These are phyloP conservation scores for Neolecta irregularis DNA, from an alignment of 1,139 yeast genomes.

Conservation along the genomic window DNA sequence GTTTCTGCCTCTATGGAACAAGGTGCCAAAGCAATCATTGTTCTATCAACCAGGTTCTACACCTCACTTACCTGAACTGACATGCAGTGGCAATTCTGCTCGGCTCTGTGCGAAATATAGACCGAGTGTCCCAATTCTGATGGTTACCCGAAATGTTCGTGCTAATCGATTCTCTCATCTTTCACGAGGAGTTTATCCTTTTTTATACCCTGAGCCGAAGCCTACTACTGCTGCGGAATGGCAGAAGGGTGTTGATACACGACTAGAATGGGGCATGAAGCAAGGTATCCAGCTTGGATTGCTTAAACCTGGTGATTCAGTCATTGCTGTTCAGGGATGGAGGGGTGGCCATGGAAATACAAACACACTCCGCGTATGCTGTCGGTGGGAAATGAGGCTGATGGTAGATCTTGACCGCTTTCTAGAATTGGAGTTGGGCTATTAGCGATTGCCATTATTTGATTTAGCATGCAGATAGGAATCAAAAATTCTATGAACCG, in stretches of 20 bases:
- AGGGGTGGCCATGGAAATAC: conserved; percentile 98
- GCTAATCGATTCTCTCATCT: conserved; percentile 92
- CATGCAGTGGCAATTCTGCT: conserved; percentile 57
- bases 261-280: conserved; percentile 86
- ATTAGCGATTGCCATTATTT: no score
- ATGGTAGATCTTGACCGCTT: no score
- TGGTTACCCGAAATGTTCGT: conserved; percentile 90
- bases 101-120: conserved; percentile 94
- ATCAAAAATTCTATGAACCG: no score
- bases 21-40: conserved; percentile 91
- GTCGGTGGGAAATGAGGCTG: no score
- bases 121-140: conserved; percentile 92
- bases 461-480: no score
- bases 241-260: conserved; percentile 91
- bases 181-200: conserved; percentile 98
- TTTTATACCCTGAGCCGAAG: conserved; percentile 54
- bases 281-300: conserved; percentile 82
- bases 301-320: conserved; percentile 72
- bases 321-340: conserved; percentile 97
- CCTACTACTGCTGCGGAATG: conserved; percentile 49
- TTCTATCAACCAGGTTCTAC: conserved; percentile 57
- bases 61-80: not conserved
- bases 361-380: conserved; percentile 83
- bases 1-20: conserved; percentile 94
- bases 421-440: no score